These are phyloP conservation scores for Pseudogymnoascus sp. DNA, from an alignment of 2,329 filamentous ascomycete genomes.

Conservation along the genomic window DNA sequence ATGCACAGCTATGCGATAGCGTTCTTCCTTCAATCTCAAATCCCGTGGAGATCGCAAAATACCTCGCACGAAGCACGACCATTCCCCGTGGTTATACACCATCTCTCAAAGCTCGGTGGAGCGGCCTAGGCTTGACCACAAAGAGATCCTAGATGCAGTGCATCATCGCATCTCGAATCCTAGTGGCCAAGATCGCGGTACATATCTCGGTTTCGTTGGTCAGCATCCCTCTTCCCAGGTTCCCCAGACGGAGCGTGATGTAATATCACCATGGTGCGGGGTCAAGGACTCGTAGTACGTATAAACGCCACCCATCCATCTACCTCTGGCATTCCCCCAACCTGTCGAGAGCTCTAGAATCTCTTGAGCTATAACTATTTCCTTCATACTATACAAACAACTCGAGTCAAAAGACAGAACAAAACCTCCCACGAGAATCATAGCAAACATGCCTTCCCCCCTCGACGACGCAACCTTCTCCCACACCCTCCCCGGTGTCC, in stretches of 20 bases:
- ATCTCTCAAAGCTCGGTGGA: not conserved
- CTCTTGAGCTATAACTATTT: not conserved
- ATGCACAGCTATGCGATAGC: not conserved
- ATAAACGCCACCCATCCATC: conserved; percentile 1
- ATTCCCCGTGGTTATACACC: not conserved
- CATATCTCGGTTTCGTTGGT: not conserved
- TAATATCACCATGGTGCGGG: not conserved
- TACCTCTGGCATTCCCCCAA: not conserved
- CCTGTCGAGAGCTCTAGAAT: not conserved
- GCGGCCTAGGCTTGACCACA: not conserved
- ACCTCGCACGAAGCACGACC: not conserved
- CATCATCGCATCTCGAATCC: not conserved
- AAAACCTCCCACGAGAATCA: not conserved
- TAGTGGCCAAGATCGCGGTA: not conserved
- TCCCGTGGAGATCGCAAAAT: not conserved
- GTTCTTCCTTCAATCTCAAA: not conserved
- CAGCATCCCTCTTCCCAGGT: not conserved
- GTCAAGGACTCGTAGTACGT: conserved; percentile 6
- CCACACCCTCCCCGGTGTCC: not conserved
- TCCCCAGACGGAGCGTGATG: not conserved
- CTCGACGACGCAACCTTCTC: conserved; percentile 3
- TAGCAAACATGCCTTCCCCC: not conserved
- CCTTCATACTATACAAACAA: not conserved
- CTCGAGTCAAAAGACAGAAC: not conserved
- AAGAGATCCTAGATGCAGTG: not conserved